Base-by-base conservation (phyloP, 768 basidiomycete genomes). In the Mycena vulgaris region DNA sequence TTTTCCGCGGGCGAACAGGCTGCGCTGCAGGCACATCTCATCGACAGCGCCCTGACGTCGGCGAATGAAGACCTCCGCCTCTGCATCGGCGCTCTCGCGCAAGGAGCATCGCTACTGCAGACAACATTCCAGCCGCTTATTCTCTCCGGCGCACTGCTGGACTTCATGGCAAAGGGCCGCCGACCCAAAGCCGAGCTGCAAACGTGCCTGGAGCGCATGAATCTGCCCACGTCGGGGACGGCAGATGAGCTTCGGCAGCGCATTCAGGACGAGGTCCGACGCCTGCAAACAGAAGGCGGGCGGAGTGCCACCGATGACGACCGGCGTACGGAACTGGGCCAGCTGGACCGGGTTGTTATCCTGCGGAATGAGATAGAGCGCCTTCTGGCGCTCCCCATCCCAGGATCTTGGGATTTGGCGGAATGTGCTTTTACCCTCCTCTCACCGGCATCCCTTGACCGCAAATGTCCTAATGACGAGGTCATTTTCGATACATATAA, bases 61-160 rank as follows among this genome's bases (percentile, higher is more conserved):
- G 65, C 75, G 2, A 74, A 70, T 14, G 74, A 76, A 5, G 83
- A 85, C 52, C 78, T 86, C 30, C 85, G 85, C 7, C 62, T 85
- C 7, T 87, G 86, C 66, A 83, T 88, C n/a, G 86, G 84, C n/a
- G 83, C 86, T 25, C 80, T 88, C 10, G 80, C 83, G 9, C 84
- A 87, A 71, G 87, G 87, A 0, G 85, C 85, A 2, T 81, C 85
- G 1, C 79, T 87, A 9, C 77, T 87, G n/a, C 82, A 84, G 37
- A 88, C 87, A 6, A 79, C 83, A 13, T 87, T 85, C 67, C 86
- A 87, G 71, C 87, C 87, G 8, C 68, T 85, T 3, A 68, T 88
- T 27, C 79, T 88, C 16, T 84, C 84, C 4, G 86, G 84, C 4
- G 83, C 82, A 5, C 80, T 87, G 8, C 74, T 86, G 37, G 79